Base-by-base conservation (phyloP, 2,329 filamentous ascomycete genomes). In the Raffaelea ambrosiae region DNA sequence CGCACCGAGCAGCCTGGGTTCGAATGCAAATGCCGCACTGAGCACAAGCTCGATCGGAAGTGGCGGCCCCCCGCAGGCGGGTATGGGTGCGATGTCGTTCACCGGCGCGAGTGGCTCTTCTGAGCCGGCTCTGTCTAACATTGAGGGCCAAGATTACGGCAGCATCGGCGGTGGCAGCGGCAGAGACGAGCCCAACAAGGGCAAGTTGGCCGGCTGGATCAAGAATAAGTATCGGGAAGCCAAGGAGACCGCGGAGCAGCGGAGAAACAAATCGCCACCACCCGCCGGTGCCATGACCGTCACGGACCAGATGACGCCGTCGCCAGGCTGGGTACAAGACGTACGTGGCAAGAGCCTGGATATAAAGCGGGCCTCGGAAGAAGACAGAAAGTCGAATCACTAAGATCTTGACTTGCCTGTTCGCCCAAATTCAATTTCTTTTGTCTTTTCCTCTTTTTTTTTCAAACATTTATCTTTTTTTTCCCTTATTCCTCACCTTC, bases 1-100 rank as follows among this genome's bases (percentile, higher is more conserved):
- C 38, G 68, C 66, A 1, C 26, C 26, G 26, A 36, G 46, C 1
- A 52, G 50, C n/a, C 57, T 83, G n/a, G 83, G 81, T 13, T 71
- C 76, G 11, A 85, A 84, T 52, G 69, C 73, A 9, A 74, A 77
- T 48, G 82, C 82, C 2, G 80, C 82, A 55, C 70, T 74, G 51
- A 88, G 84, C 61, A 80, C 74, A 20, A 83, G 79, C 40, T 86
- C 84, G 0, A 69, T 88, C 43, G 79, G 79, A 18, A 88, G 83
- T 58, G 76, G 73, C 13, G 64, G 65, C n/a, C 66, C 47, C 0
- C 38, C 45, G 18, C 20, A 47, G 9, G 44, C 42, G 1, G 38
- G 45, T 11, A 40, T 53, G 23, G 53, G 66, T 65, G 7, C 67
- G 68, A 19, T 74, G 72, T 59, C 77, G 70, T 52, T 71, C 59